Evolutionary conservation across 768 basidiomycete species (phyloP).

Genomic region (Filobasidium wieringae): DNA sequence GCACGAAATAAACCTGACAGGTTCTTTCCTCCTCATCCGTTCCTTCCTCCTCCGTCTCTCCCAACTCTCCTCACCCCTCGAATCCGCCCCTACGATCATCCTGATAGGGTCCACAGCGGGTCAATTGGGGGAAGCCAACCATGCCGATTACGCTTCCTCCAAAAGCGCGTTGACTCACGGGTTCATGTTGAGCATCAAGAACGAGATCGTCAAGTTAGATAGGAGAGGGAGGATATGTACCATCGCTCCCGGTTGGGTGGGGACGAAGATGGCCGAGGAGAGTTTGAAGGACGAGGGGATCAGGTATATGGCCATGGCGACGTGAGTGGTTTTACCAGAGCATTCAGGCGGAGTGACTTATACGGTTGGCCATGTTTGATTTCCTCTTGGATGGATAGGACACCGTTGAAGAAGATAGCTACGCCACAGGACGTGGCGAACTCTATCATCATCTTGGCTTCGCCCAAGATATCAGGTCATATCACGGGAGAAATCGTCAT

Average conservation of each 20-base stretch:
- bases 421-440: conserved; percentile 53
- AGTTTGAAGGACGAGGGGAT: conserved; percentile 49
- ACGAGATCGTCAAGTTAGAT: conserved; percentile 56
- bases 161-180: conserved; percentile 39
- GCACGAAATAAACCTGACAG: conserved; percentile 52
- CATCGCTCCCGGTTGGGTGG: conserved; percentile 54
- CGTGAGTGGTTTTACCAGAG: conserved; percentile 43
- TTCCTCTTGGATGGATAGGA: conserved; percentile 40
- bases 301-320: conserved; percentile 53
- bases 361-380: background rate
- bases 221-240: conserved; percentile 53
- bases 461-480: conserved; percentile 54
- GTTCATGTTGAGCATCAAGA: conserved; percentile 56
- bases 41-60: conserved; percentile 44
- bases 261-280: conserved; percentile 53
- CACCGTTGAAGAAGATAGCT: conserved; percentile 59
- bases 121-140: conserved; percentile 58
- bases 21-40: conserved; percentile 54
- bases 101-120: conserved; percentile 57
- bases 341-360: background rate
- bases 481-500: conserved; percentile 59
- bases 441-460: conserved; percentile 55
- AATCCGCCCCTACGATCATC: conserved; percentile 45
- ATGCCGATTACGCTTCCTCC: conserved; percentile 35
- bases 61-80: background rate